These are phyloP conservation scores for Talaromyces atroroseus DNA, from an alignment of 2,329 filamentous ascomycete genomes.

Conservation along the genomic window DNA sequence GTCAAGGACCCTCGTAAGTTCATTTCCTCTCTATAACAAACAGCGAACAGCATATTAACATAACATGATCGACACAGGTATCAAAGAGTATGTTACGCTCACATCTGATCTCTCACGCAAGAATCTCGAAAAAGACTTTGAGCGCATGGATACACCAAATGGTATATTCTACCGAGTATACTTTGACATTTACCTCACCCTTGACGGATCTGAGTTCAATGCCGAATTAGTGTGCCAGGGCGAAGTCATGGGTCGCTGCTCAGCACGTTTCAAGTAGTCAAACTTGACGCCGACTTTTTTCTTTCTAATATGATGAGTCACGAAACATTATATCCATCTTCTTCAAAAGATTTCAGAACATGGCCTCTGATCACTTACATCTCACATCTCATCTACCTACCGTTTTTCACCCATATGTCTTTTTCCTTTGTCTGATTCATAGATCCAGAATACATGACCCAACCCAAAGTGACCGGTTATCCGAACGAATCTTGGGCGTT, in stretches of 20 bases:
- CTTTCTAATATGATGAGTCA: conserved; percentile 4
- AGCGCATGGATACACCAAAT: conserved; percentile 97
- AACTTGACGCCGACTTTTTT: not conserved
- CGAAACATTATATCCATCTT: conserved; percentile 8
- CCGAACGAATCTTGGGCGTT: not conserved
- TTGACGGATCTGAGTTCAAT: conserved; percentile 96
- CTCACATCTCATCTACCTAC: not conserved
- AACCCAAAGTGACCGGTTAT: not conserved
- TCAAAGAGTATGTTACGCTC: conserved; percentile 97
- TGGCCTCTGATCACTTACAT: not conserved
- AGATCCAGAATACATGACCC: not conserved
- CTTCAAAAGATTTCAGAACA: not conserved
- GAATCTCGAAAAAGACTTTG: conserved; percentile 98
- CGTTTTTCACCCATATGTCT: not conserved
- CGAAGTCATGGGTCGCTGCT: conserved; percentile 96
- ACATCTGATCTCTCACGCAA: conserved; percentile 96
- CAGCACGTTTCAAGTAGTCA: conserved; percentile 68
- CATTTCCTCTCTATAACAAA: not conserved
- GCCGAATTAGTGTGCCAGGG: conserved; percentile 98
- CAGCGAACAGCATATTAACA: not conserved
- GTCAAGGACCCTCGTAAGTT: conserved; percentile 95
- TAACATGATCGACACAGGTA: conserved; percentile 58
- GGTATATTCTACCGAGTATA: conserved; percentile 84
- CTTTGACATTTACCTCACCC: conserved; percentile 73
- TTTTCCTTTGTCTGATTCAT: not conserved